phyloP scores from a whole-genome alignment of 495 filamentous ascomycete genomes.

The Schizothecium vesticola region DNA sequence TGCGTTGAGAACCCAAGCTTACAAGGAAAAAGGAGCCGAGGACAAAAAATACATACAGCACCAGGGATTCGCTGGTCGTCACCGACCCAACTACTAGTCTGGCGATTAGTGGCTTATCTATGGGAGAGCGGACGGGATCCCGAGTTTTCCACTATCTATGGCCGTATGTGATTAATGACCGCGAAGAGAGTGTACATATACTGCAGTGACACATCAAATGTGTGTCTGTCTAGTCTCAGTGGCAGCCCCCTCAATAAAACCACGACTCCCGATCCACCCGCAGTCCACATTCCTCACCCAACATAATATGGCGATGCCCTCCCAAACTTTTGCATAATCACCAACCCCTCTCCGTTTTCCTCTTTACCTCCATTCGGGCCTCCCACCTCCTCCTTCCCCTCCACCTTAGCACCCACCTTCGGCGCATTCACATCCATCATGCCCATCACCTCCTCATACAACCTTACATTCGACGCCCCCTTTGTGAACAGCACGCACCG shows the following conservation, averaged over 20 bases:
- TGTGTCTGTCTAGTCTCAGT: no score
- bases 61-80: constrained; percentile 15
- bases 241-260: no score
- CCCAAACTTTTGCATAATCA: constrained; percentile 29
- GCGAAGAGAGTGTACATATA: no score
- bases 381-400: constrained; percentile 44
- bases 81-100: constrained; percentile 44
- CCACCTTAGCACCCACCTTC: constrained; percentile 24
- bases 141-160: constrained; percentile 8
- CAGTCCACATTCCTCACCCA: background rate
- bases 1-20: no score
- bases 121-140: constrained; percentile 30
- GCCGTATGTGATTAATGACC: background rate
- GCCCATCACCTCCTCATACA: constrained; percentile 47
- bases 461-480: constrained; percentile 27
- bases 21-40: no score
- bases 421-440: constrained; percentile 32
- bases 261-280: no score
- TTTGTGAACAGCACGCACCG: constrained; percentile 49
- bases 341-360: constrained; percentile 16
- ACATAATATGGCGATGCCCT: background rate
- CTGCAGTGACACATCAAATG: no score
- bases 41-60: no score
- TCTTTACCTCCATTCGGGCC: constrained; percentile 39
- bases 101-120: constrained; percentile 31